These are phyloP conservation scores for Lenzites betulinus DNA, from an alignment of 768 basidiomycete genomes.

Conservation along the genomic window DNA sequence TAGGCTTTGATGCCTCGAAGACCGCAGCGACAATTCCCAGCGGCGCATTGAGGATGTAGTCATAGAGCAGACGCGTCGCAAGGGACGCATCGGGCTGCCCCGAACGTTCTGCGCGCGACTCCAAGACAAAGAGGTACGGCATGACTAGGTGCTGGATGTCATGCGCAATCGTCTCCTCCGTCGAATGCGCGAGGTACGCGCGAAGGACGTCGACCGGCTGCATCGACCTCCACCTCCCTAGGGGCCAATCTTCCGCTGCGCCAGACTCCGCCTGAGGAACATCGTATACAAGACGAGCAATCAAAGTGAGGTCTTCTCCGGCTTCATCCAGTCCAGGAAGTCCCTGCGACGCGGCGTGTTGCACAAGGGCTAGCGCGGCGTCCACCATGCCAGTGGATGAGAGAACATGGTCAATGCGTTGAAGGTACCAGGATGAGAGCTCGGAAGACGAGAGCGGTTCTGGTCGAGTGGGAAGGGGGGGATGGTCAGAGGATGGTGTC, in stretches of 20 bases:
- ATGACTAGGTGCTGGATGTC: slow-evolving; percentile 80
- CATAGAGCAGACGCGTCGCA: slow-evolving; percentile 65
- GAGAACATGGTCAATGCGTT: slow-evolving; percentile 63
- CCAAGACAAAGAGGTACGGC: slow-evolving; percentile 92
- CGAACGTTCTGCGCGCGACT: slow-evolving; percentile 81
- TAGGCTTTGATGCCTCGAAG: slow-evolving; percentile 92
- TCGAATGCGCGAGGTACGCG: slow-evolving; percentile 77
- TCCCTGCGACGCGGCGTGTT: slow-evolving; percentile 83
- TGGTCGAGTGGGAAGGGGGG: slow-evolving; percentile 11
- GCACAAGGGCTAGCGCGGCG: slow-evolving; percentile 73
- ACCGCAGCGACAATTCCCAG: slow-evolving; percentile 71
- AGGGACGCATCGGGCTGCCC: slow-evolving; percentile 69
- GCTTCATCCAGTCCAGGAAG: slow-evolving; percentile 78
- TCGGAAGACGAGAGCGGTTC: slow-evolving; percentile 47
- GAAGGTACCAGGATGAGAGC: slow-evolving; percentile 75
- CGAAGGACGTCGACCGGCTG: slow-evolving; percentile 62
- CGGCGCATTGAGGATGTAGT: slow-evolving; percentile 69
- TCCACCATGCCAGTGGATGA: slow-evolving; percentile 74
- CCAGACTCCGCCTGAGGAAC: slow-evolving; percentile 44
- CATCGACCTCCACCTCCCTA: slow-evolving; percentile 73
- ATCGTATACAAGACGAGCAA: slow-evolving; percentile 88
- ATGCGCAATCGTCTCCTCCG: slow-evolving; percentile 58
- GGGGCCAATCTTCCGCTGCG: slow-evolving; percentile 68
- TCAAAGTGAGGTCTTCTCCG: slow-evolving; percentile 89
- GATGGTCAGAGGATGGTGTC: not conserved